Conservation (phyloP, 495 filamentous ascomycete genomes). For the Tricharina praecox region DNA sequence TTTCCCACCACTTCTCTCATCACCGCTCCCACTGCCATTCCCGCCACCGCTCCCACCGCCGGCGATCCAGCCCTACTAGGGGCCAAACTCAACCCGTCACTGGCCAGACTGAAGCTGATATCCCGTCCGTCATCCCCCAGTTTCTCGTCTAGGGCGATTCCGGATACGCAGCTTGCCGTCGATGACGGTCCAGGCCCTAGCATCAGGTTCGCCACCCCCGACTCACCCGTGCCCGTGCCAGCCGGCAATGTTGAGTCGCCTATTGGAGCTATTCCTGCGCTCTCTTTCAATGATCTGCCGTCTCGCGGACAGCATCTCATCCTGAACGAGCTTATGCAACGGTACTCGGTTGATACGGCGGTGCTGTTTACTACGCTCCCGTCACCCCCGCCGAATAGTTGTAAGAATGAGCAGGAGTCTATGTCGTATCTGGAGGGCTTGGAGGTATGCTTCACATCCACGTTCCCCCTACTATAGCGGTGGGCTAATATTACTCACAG, state of each 20-base stretch:
- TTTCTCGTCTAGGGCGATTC: conserved; percentile 60
- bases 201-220: conserved; percentile 60
- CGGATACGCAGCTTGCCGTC: conserved; percentile 47
- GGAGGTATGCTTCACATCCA: conserved; percentile 47
- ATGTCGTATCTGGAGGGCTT: conserved; percentile 57
- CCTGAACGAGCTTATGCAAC: conserved; percentile 63
- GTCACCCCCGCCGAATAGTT: conserved; percentile 58
- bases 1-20: too few relatives aligned
- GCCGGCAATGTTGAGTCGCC: background rate
- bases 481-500: too few relatives aligned
- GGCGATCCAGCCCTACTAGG: too few relatives aligned
- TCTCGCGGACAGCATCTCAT: conserved; percentile 72
- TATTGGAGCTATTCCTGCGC: conserved; percentile 2
- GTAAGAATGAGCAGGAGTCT: conserved; percentile 49
- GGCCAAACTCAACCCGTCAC: too few relatives aligned
- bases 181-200: conserved; percentile 48
- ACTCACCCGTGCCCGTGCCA: conserved; percentile 5
- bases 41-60: too few relatives aligned
- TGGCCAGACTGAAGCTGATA: background rate
- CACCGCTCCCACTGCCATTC: background rate
- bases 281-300: conserved; percentile 62
- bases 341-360: conserved; percentile 53
- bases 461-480: too few relatives aligned
- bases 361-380: conserved; percentile 73
- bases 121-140: conserved; percentile 30